Evolutionary conservation across 2,329 filamentous ascomycete genomes (phyloP).

Genomic region (Xylariaceae sp.): DNA sequence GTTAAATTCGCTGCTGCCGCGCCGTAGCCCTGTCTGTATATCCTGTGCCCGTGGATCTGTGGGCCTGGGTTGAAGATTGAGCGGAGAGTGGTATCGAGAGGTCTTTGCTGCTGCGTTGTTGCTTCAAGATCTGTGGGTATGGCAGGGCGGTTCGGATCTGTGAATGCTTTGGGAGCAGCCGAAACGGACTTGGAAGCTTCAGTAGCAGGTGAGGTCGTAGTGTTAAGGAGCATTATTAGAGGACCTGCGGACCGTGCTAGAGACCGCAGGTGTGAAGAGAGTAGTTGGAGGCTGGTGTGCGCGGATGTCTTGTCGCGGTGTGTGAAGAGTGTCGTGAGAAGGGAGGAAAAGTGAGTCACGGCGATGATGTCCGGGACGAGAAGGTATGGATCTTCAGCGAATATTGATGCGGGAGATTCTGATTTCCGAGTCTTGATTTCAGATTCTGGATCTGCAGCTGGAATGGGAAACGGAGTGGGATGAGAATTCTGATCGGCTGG

Average conservation of each 20-base stretch:
- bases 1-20: conserved; percentile 35
- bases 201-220: conserved; percentile 45
- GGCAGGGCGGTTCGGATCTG: background rate
- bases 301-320: conserved; percentile 54
- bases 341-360: conserved; percentile 60
- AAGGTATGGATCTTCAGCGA: conserved; percentile 3
- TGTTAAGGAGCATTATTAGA: conserved; percentile 63
- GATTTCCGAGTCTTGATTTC: background rate
- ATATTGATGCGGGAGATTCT: background rate
- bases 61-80: conserved; percentile 55
- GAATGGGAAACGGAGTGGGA: background rate
- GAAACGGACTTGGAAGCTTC: conserved; percentile 12
- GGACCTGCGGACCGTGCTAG: conserved; percentile 53
- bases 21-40: conserved; percentile 1
- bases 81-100: conserved; percentile 54
- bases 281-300: conserved; percentile 55
- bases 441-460: background rate
- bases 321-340: conserved; percentile 61
- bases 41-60: conserved; percentile 17
- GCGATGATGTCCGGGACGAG: conserved; percentile 55
- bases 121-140: background rate
- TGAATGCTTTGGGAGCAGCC: background rate
- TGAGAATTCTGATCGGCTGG: background rate
- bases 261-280: conserved; percentile 54
- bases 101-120: conserved; percentile 21